Percentiles rank a stretch among this genome's conserved stretches.
phyloP scores from a whole-genome alignment of 2,329 filamentous ascomycete genomes.

The Atkinsonella texensis region DNA sequence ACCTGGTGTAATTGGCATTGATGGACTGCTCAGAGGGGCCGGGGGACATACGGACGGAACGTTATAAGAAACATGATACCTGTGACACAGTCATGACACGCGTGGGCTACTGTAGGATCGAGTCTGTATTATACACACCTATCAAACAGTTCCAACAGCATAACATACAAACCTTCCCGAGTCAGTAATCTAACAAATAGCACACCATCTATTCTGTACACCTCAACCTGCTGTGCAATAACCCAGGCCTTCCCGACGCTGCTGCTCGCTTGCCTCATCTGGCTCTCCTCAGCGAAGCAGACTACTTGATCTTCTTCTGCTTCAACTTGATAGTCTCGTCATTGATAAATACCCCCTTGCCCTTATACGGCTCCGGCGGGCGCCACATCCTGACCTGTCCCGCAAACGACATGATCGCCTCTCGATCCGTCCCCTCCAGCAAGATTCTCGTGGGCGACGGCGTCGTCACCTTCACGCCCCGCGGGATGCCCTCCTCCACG shows the following conservation, averaged over 20 bases:
- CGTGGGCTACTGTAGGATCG: not conserved
- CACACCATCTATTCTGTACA: not conserved
- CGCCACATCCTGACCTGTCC: slow-evolving; percentile 82
- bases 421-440: slow-evolving; percentile 76
- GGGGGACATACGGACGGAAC: too few relatives aligned
- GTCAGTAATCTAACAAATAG: not conserved
- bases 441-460: slow-evolving; percentile 87
- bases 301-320: slow-evolving; percentile 90
- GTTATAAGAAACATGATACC: too few relatives aligned
- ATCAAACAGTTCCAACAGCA: too few relatives aligned
- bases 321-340: slow-evolving; percentile 97
- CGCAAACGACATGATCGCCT: slow-evolving; percentile 82
- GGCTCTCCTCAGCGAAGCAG: not conserved
- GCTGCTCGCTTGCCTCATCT: too few relatives aligned
- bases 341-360: slow-evolving; percentile 97
- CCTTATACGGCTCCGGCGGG: slow-evolving; percentile 93
- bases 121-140: not conserved
- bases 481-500: slow-evolving; percentile 75
- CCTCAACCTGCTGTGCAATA: slow-evolving; percentile 10
- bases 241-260: too few relatives aligned
- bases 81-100: too few relatives aligned
- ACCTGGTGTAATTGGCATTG: not conserved
- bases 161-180: not conserved
- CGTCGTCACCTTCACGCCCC: slow-evolving; percentile 72
- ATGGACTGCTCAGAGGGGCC: too few relatives aligned